These are phyloP conservation scores for Eutypella sp. DNA, from an alignment of 2,329 filamentous ascomycete genomes.

Conservation along the genomic window DNA sequence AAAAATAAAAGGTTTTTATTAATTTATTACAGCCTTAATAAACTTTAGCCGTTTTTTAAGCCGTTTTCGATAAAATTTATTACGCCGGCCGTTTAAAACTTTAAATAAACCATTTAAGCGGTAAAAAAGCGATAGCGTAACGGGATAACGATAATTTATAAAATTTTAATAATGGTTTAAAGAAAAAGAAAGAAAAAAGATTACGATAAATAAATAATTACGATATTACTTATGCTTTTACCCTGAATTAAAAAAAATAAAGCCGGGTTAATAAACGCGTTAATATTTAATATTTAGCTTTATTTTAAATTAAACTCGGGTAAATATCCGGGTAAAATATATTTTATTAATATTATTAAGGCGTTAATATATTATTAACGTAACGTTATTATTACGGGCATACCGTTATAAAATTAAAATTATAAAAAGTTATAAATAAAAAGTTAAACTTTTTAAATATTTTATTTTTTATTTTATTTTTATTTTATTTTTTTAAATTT, in stretches of 20 bases:
- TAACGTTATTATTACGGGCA: not conserved
- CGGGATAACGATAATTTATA: no score
- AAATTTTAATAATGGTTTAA: not conserved
- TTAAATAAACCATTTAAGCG: no score
- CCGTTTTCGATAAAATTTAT: not conserved
- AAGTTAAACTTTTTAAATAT: not conserved
- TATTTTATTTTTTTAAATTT: not conserved
- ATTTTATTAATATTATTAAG: not conserved
- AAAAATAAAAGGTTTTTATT: not conserved
- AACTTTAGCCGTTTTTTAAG: not conserved
- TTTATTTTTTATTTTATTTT: not conserved
- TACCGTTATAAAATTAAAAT: not conserved
- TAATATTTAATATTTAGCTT: not conserved
- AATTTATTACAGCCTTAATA: not conserved
- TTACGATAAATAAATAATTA: not conserved
- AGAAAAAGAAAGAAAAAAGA: not conserved
- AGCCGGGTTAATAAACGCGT: not conserved
- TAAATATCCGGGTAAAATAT: no score
- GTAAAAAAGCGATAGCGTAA: no score
- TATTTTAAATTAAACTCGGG: not conserved
- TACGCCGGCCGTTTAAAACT: not conserved
- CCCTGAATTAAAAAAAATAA: not conserved
- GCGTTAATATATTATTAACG: not conserved
- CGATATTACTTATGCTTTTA: not conserved
- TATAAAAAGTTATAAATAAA: not conserved